phyloP scores from a whole-genome alignment of 2,329 filamentous ascomycete genomes.

The Sarocladiaceae sp. region DNA sequence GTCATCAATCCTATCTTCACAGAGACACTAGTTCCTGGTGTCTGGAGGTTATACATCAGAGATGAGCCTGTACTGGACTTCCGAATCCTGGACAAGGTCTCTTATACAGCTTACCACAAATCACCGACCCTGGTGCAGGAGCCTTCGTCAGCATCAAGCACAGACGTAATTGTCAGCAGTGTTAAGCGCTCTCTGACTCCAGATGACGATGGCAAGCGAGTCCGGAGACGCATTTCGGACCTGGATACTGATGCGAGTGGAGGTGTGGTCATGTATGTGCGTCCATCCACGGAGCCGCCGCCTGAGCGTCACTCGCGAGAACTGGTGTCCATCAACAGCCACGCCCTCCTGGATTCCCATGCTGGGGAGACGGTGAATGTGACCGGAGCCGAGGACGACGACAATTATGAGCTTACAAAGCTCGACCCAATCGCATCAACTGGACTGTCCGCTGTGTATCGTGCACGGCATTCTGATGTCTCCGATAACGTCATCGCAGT shows the following conservation, averaged over 20 bases:
- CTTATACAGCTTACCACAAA: constrained; percentile 28
- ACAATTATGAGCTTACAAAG: constrained; percentile 52
- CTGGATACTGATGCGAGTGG: constrained; percentile 33
- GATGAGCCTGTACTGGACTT: constrained; percentile 51
- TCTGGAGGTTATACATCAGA: constrained; percentile 51
- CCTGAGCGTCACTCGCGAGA: constrained; percentile 39
- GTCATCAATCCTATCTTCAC: constrained; percentile 39
- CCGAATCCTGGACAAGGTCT: constrained; percentile 52
- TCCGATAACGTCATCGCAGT: constrained; percentile 53
- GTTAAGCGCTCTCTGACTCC: constrained; percentile 46
- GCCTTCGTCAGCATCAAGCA: constrained; percentile 23
- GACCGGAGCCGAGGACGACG: constrained; percentile 45
- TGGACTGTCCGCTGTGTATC: constrained; percentile 52
- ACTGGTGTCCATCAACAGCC: constrained; percentile 39
- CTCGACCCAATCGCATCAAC: constrained; percentile 53
- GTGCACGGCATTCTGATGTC: constrained; percentile 47
- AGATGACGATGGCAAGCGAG: constrained; percentile 41
- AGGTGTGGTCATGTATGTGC: constrained; percentile 52
- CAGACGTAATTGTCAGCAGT: constrained; percentile 38
- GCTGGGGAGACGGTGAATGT: constrained; percentile 45
- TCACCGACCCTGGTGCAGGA: constrained; percentile 17
- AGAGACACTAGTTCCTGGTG: constrained; percentile 48
- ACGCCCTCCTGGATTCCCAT: constrained; percentile 48
- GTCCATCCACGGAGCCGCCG: constrained; percentile 23
- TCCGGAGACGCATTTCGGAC: constrained; percentile 35